phyloP scores from a whole-genome alignment of 75 land plant genomes.

The Cryptomeria japonica region DNA sequence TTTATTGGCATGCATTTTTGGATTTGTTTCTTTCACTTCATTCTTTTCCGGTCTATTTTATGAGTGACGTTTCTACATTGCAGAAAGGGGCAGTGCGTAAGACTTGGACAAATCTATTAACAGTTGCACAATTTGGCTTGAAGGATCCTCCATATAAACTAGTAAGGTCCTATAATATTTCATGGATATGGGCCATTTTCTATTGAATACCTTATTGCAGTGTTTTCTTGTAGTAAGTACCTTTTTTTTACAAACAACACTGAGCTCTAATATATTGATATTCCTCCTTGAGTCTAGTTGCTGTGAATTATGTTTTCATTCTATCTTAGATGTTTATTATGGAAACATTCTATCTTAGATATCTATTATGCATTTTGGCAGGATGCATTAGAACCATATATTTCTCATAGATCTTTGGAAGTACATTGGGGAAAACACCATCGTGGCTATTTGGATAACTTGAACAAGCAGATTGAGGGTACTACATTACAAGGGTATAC shows the following conservation, averaged over 20 bases:
- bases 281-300: not conserved
- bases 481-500: constrained; percentile 57
- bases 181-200: constrained; percentile 4
- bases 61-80: not conserved
- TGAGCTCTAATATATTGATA: not conserved
- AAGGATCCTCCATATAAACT: constrained; percentile 14
- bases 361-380: constrained; percentile 17
- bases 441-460: constrained; percentile 69
- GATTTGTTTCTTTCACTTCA: not conserved
- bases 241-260: not conserved
- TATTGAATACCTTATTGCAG: not conserved
- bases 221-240: not conserved
- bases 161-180: not conserved
- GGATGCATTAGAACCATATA: constrained; percentile 91
- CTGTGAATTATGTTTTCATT: not conserved
- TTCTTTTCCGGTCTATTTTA: not conserved
- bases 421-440: constrained; percentile 95
- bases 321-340: not conserved
- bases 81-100: not conserved
- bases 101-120: not conserved
- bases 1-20: not conserved
- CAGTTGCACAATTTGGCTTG: constrained; percentile 14
- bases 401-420: constrained; percentile 77
- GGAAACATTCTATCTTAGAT: not conserved
- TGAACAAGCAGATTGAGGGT: constrained; percentile 71